Evolutionary conservation across 805 yeast genomes (phyloP), one percentile per base, ranked within the genome.

Genomic region (Zygoascus biomembranicola): DNA sequence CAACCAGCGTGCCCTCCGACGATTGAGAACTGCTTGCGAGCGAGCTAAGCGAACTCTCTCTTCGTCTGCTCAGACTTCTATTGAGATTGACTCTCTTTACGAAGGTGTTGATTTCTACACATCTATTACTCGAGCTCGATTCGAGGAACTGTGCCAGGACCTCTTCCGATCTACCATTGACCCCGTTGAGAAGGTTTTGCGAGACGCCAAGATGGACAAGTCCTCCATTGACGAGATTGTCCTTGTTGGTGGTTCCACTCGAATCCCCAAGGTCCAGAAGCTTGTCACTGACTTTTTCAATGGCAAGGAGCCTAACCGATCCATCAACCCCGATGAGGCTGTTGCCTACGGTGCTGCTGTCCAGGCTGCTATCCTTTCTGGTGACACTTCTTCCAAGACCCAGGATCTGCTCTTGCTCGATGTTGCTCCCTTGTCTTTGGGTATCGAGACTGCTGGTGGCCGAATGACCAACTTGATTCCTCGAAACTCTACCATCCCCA

Each of bases 311-410:
- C 87, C 89, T 73, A 92, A 88, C 78, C 90, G 88, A 80, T 85
- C 95, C 64, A 90, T 90, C 76, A 90, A 90, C 90, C 97, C 97
- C 64, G 97, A 90, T 80, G 97, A 90, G 81, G 97, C 97, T 71
- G 97, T 90, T 74, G 97, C 97, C 69, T 89, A 89, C 81, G 97
- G 97, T 85, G 98, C 98, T 69, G 97, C 98, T 69, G 97, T 90
- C 68, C 97, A 90, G 81, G 98, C 96, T 79, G 97, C 97, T 63
- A 90, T 90, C 70, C 81, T 90, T 71, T 82, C 96, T 57, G 97
- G 97, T 77, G 97, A 90, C 76, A 84, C 92, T 64, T 90, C 97
- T 43, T 84, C 96, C 58, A 89, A 89, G 85, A 90, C 97, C 58
- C 96, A 90, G 79, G 97, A 90, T 73, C 79, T 90, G 73, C 78